Conservation (phyloP, 768 basidiomycete genomes). For the Leucocoprinus birnbaumii region DNA sequence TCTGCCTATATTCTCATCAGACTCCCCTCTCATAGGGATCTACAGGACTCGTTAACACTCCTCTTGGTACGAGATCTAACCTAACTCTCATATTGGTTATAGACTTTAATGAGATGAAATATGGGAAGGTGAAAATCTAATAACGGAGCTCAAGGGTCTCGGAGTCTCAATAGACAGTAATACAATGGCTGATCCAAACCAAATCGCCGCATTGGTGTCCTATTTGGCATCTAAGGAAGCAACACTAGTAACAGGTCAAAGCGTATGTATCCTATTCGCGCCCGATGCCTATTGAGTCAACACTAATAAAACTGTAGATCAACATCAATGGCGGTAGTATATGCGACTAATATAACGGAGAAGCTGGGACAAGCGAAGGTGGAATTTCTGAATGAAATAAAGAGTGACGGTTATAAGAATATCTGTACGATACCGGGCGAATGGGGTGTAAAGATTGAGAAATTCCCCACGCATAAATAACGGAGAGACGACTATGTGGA, state of each 20-base stretch:
- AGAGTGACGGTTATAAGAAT: too few species aligned
- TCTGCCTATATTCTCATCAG: neutral
- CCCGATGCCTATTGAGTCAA: too few species aligned
- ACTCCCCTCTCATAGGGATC: neutral
- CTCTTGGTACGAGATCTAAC: neutral
- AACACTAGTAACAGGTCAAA: conserved; percentile 17
- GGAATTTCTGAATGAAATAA: too few species aligned
- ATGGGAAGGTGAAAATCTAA: neutral
- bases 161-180: neutral
- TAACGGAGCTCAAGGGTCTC: neutral
- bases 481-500: too few species aligned
- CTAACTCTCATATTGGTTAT: neutral
- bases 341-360: conserved; percentile 20
- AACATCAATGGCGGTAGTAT: conserved; percentile 15
- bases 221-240: conserved; percentile 18
- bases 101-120: neutral
- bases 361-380: too few species aligned
- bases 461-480: too few species aligned
- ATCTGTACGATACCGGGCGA: too few species aligned
- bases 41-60: neutral
- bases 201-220: conserved; percentile 17
- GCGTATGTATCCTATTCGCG: neutral
- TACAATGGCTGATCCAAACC: conserved; percentile 1
- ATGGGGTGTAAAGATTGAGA: too few species aligned
- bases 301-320: too few species aligned